Evolutionary conservation across 352 stramenopile genomes (phyloP).

Genomic region (Pythium dissimile): DNA sequence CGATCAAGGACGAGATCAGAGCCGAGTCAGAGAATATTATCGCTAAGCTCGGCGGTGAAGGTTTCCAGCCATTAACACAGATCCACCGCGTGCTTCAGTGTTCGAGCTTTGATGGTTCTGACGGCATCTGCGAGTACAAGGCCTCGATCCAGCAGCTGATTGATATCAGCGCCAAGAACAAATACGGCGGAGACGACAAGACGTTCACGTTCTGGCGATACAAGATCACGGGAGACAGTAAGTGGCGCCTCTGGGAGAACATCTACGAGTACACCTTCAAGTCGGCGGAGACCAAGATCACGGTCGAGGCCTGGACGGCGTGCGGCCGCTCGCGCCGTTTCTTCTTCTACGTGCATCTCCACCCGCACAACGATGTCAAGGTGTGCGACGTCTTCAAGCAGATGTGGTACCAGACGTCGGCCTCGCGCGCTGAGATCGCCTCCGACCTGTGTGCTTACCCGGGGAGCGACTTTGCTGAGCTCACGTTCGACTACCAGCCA

Average conservation of each 20-base stretch:
- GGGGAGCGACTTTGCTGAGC: conserved; percentile 44
- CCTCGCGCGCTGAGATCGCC: neutral
- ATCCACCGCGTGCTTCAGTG: conserved; percentile 61
- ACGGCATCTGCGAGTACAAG: conserved; percentile 28
- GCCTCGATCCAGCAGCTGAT: conserved; percentile 37
- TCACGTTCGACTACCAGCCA: conserved; percentile 41
- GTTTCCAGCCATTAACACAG: conserved; percentile 51
- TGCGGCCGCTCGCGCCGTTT: conserved; percentile 31
- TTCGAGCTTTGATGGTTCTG: conserved; percentile 20
- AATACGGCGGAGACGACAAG: neutral
- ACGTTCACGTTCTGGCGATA: conserved; percentile 68
- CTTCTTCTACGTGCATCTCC: conserved; percentile 32
- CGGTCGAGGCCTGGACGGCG: conserved; percentile 38
- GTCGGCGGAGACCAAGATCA: conserved; percentile 40
- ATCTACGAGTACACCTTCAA: conserved; percentile 30
- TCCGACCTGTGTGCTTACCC: conserved; percentile 26
- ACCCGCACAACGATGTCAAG: conserved; percentile 25
- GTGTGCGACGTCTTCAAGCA: conserved; percentile 33
- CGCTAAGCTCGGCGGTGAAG: conserved; percentile 23
- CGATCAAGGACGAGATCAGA: conserved; percentile 28
- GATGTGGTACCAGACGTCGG: conserved; percentile 44
- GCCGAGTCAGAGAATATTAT: conserved; percentile 36
- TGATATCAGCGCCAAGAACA: conserved; percentile 25
- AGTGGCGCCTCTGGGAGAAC: conserved; percentile 48
- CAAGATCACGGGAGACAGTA: conserved; percentile 33